Evolutionary conservation across 169 alveolate genomes (phyloP).

Genomic region (Plasmodium falciparum): DNA sequence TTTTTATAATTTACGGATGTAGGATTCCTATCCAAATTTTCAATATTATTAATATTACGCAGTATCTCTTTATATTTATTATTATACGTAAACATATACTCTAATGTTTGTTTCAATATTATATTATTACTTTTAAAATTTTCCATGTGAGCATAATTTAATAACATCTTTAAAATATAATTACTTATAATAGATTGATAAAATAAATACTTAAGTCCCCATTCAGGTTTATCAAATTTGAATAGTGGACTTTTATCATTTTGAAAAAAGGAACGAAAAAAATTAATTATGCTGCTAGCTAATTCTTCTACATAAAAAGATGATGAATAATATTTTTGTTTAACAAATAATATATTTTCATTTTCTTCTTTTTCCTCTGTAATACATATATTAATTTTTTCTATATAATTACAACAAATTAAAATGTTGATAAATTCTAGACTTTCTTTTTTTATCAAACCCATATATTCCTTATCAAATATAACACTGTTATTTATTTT

Average conservation of each 20-base stretch:
- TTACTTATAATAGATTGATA: conserved; percentile 68
- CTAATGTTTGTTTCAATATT: conserved; percentile 17
- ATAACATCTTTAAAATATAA: conserved; percentile 29
- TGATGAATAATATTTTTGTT: background rate
- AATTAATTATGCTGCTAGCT: conserved; percentile 34
- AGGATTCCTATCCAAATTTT: background rate
- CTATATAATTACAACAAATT: conserved; percentile 30
- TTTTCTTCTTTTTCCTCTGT: conserved; percentile 11
- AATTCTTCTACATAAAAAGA: conserved; percentile 16
- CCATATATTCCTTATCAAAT: conserved; percentile 45
- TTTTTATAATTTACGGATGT: background rate
- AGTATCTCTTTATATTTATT: background rate
- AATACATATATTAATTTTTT: conserved; percentile 40
- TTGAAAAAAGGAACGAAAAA: conserved; percentile 71
- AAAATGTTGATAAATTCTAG: conserved; percentile 44
- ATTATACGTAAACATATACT: background rate
- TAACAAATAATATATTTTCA: conserved; percentile 3
- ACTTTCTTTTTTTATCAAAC: conserved; percentile 63
- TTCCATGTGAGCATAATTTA: conserved; percentile 1
- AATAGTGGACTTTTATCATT: conserved; percentile 55
- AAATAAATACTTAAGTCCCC: conserved; percentile 68
- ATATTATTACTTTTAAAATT: conserved; percentile 11
- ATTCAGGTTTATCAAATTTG: conserved; percentile 71
- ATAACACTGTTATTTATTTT: conserved; percentile 17
- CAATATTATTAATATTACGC: too few relatives aligned